Percentiles rank a stretch among this genome's conserved stretches.
Conservation (phyloP, 495 filamentous ascomycete species). For the Podospora conica region DNA sequence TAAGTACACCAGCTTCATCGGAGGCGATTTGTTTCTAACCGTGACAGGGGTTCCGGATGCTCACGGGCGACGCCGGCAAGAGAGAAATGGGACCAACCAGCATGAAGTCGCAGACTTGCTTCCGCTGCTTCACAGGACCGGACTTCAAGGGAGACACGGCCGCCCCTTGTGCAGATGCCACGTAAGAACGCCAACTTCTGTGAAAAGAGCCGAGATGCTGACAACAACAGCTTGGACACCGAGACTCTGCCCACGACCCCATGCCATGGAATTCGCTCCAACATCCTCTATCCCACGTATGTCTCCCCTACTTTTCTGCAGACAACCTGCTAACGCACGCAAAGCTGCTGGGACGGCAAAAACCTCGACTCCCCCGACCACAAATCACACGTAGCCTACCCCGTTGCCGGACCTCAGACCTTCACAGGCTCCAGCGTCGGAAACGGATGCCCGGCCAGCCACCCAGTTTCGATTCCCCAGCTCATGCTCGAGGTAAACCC, state of each 20-base stretch:
- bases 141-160: constrained; percentile 13
- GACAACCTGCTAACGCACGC: background rate
- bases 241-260: constrained; percentile 14
- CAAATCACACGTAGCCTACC: constrained; percentile 33
- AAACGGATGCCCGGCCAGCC: constrained; percentile 10
- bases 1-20: background rate
- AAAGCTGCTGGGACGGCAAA: constrained; percentile 29
- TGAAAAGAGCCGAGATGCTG: background rate
- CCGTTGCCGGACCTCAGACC: constrained; percentile 17
- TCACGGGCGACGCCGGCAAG: constrained; percentile 9
- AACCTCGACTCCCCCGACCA: constrained; percentile 32
- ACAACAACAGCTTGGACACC: constrained; percentile 4
- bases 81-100: background rate
- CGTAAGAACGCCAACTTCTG: background rate
- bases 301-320: background rate
- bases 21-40: background rate
- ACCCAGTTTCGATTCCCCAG: constrained; percentile 15
- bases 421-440: constrained; percentile 16
- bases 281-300: constrained; percentile 38
- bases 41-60: constrained; percentile 14
- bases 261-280: constrained; percentile 36
- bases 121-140: constrained; percentile 35
- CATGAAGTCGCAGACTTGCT: constrained; percentile 14
- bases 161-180: constrained; percentile 4
- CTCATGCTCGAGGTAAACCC: constrained; percentile 10